Evolutionary conservation across 148 eudicot genomes (phyloP).

Genomic region (Cornus controversa): DNA sequence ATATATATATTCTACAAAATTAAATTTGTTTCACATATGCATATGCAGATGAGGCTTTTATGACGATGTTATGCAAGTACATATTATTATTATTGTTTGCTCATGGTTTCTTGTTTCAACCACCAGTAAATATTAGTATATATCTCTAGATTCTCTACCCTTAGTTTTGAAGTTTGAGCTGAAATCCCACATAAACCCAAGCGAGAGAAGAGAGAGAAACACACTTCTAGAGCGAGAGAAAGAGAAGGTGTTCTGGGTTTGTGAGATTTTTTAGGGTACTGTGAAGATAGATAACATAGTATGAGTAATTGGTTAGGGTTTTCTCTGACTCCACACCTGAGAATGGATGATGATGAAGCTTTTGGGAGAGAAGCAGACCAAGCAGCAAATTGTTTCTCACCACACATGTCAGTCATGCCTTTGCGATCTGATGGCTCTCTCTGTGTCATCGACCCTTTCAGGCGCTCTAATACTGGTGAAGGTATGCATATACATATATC

Average conservation of each 20-base stretch:
- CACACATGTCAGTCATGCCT: conserved; percentile 18
- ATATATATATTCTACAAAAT: neutral
- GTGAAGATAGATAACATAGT: neutral
- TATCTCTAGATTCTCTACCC: neutral
- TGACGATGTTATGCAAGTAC: neutral
- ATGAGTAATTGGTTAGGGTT: conserved; percentile 58
- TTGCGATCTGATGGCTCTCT: conserved; percentile 32
- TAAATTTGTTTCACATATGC: neutral
- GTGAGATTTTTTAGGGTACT: neutral
- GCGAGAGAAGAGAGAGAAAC: neutral
- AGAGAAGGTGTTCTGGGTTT: neutral
- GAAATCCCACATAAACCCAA: neutral
- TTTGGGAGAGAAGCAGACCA: conserved; percentile 6
- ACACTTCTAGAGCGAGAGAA: neutral
- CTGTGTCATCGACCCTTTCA: conserved; percentile 22
- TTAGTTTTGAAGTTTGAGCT: conserved; percentile 17
- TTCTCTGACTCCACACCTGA: conserved; percentile 44
- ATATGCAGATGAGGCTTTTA: neutral
- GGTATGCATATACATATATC: neutral
- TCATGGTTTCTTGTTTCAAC: neutral
- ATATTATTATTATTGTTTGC: neutral
- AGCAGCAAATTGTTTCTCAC: neutral
- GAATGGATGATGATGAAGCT: conserved; percentile 19
- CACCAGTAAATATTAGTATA: too few species aligned
- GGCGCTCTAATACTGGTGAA: conserved; percentile 8